Evolutionary conservation across 805 yeast species (phyloP).

Genomic region (Zygosaccharomyces kombuchaensis): DNA sequence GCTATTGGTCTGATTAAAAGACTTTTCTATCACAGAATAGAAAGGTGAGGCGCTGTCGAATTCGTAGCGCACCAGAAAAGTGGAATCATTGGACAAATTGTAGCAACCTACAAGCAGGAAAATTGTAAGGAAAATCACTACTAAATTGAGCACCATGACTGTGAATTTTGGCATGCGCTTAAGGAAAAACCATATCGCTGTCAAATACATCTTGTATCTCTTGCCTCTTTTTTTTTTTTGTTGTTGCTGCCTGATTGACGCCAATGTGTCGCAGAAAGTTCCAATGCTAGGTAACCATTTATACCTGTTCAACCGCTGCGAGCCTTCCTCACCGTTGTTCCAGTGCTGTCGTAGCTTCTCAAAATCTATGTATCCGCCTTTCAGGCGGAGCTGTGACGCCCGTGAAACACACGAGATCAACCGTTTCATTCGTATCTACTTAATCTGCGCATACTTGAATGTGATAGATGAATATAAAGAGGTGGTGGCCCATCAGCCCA

Average conservation of each 20-base stretch:
- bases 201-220: slow-evolving; percentile 1
- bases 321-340: background rate
- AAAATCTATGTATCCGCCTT: background rate
- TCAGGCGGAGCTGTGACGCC: background rate
- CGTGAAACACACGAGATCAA: slow-evolving; percentile 5
- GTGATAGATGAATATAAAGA: slow-evolving; percentile 16
- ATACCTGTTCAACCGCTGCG: background rate
- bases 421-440: slow-evolving; percentile 7
- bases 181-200: slow-evolving; percentile 26
- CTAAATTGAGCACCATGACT: slow-evolving; percentile 41
- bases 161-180: slow-evolving; percentile 43
- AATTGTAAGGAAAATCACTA: slow-evolving; percentile 47
- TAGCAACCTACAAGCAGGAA: slow-evolving; percentile 57
- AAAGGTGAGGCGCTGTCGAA: slow-evolving; percentile 46
- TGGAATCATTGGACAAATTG: slow-evolving; percentile 42
- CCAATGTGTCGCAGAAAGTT: background rate
- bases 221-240: background rate
- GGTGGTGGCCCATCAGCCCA: slow-evolving; percentile 53
- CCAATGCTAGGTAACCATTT: background rate
- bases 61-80: slow-evolving; percentile 45
- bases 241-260: background rate
- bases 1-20: slow-evolving; percentile 33
- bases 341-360: background rate
- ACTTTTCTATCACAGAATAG: slow-evolving; percentile 38
- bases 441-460: slow-evolving; percentile 3